Percentiles rank a stretch among this genome's conserved stretches.
These are phyloP conservation scores for Vicia sativa DNA, from an alignment of 306 rosid genomes.

Conservation along the genomic window DNA sequence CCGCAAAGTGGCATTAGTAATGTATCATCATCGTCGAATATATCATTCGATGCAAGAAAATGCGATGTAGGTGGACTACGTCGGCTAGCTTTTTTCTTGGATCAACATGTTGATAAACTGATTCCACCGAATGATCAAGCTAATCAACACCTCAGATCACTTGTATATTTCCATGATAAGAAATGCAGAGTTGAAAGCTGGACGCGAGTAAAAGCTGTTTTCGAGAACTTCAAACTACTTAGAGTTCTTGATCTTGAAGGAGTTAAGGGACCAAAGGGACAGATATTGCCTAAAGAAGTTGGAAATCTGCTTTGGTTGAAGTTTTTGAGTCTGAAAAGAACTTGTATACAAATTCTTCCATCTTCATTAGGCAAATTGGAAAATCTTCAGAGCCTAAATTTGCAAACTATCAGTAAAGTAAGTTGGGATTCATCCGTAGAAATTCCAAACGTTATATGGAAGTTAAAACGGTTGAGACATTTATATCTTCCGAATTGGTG, in stretches of 20 bases:
- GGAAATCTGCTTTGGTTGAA: slow-evolving; percentile 53
- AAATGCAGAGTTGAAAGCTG: slow-evolving; percentile 29
- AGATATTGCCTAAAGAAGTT: slow-evolving; percentile 47
- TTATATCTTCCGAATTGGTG: slow-evolving; percentile 63
- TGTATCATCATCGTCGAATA: slow-evolving; percentile 23
- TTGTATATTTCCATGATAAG: slow-evolving; percentile 44
- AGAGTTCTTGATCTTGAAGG: slow-evolving; percentile 62
- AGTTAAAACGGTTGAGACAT: slow-evolving; percentile 55
- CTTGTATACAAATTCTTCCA: slow-evolving; percentile 36
- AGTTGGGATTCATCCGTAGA: slow-evolving; percentile 44
- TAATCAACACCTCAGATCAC: slow-evolving; percentile 43
- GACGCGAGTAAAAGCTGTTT: slow-evolving; percentile 27
- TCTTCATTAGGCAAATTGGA: slow-evolving; percentile 52
- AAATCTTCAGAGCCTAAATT: slow-evolving; percentile 52
- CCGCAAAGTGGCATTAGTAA: not conserved
- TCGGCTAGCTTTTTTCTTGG: slow-evolving; percentile 48
- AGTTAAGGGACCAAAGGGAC: slow-evolving; percentile 31
- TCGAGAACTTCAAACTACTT: slow-evolving; percentile 43
- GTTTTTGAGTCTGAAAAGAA: slow-evolving; percentile 45
- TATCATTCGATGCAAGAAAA: not conserved
- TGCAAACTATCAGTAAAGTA: slow-evolving; percentile 37
- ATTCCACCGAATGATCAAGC: slow-evolving; percentile 5
- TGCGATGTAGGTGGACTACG: slow-evolving; percentile 41
- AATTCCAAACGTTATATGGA: slow-evolving; percentile 44
- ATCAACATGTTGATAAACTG: slow-evolving; percentile 18